Evolutionary conservation across 495 filamentous ascomycete species (phyloP).

Genomic region (Lasiosphaeris hirsuta): DNA sequence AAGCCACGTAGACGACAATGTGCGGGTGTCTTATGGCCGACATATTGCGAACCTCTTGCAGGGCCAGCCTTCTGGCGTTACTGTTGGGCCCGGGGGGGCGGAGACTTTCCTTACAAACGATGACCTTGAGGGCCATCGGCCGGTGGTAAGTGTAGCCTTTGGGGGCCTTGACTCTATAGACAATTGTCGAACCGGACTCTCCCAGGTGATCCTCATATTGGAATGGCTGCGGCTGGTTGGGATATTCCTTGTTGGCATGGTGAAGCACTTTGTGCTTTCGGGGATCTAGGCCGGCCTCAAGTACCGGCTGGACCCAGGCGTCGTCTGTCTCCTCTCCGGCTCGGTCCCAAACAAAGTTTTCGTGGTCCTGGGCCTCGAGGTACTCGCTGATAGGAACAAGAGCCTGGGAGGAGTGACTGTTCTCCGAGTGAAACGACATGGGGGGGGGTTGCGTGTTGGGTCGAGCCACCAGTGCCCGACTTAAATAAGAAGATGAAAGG

Average conservation of each 20-base stretch:
- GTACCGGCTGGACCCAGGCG: conserved; percentile 25
- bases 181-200: conserved; percentile 29
- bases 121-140: conserved; percentile 32
- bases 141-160: conserved; percentile 19
- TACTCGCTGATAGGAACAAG: conserved; percentile 23
- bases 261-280: conserved; percentile 34
- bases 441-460: no score
- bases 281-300: conserved; percentile 18
- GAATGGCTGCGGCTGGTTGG: conserved; percentile 25
- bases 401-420: conserved; percentile 24
- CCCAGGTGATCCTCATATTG: conserved; percentile 23
- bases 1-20: conserved; percentile 34
- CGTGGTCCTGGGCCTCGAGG: conserved; percentile 18
- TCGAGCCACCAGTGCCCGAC: no score
- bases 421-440: conserved; percentile 13
- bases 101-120: conserved; percentile 26
- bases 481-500: no score
- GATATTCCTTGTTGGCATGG: conserved; percentile 30
- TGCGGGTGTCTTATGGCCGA: conserved; percentile 28
- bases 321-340: conserved; percentile 16
- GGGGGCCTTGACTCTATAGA: conserved; percentile 28
- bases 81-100: conserved; percentile 29
- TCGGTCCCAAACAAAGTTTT: conserved; percentile 29
- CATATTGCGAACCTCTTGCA: conserved; percentile 32
- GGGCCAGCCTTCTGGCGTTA: conserved; percentile 22